phyloP scores from a whole-genome alignment of 345 rosid genomes.

The Mallotus nudiflorus region DNA sequence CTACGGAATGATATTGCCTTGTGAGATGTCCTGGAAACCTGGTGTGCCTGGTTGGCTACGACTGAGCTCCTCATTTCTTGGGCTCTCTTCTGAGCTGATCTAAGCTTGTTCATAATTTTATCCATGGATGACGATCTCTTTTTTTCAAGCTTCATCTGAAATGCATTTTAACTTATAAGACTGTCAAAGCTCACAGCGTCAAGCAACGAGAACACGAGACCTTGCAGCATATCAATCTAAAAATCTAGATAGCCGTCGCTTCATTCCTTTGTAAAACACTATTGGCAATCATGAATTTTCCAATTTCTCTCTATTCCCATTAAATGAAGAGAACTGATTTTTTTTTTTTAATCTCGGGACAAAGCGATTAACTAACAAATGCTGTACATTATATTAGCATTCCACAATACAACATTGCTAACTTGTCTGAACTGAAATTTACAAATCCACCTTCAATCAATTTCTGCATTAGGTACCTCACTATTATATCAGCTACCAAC shows the following conservation, averaged over 20 bases:
- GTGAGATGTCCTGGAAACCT: slow-evolving; percentile 44
- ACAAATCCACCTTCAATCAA: neutral
- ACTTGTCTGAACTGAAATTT: neutral
- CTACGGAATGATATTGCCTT: slow-evolving; percentile 46
- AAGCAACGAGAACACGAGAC: too few relatives aligned
- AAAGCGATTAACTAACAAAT: neutral
- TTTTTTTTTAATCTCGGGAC: neutral
- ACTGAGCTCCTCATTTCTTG: slow-evolving; percentile 83
- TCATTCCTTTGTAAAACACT: too few relatives aligned
- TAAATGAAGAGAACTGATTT: neutral
- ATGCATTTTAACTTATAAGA: slow-evolving; percentile 13
- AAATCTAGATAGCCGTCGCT: too few relatives aligned
- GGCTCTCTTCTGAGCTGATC: slow-evolving; percentile 91
- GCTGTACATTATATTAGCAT: neutral
- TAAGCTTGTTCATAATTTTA: slow-evolving; percentile 86
- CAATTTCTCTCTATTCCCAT: neutral
- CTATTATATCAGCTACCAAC: neutral
- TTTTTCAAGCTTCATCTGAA: slow-evolving; percentile 97
- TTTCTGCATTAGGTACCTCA: neutral
- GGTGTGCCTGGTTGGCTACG: slow-evolving; percentile 48
- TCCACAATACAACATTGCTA: neutral
- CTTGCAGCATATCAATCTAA: too few relatives aligned
- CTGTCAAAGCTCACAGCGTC: slow-evolving; percentile 5
- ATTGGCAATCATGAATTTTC: neutral
- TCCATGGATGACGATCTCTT: slow-evolving; percentile 91